Conservation (phyloP, 2,329 filamentous ascomycete species). For the Helotiales sp. region DNA sequence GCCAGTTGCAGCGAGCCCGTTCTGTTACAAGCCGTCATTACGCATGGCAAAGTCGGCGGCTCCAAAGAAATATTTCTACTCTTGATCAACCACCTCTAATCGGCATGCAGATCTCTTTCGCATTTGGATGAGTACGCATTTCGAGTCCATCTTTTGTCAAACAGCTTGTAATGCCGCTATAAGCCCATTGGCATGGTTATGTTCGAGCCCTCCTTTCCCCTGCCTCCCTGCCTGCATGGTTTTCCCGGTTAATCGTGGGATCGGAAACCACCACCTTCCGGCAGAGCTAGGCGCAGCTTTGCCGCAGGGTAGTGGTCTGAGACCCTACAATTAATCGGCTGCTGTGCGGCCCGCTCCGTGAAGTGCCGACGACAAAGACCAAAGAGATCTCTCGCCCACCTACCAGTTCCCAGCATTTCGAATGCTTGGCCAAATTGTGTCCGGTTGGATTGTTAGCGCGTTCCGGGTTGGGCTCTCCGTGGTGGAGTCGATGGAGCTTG, state of each 20-base stretch:
- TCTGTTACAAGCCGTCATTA: constrained; percentile 44
- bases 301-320: too few species aligned
- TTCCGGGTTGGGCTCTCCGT: background rate
- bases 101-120: background rate
- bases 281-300: too few species aligned
- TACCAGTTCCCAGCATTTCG: background rate
- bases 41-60: constrained; percentile 38
- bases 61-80: background rate
- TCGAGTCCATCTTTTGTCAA: background rate
- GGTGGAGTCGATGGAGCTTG: background rate
- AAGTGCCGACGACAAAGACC: background rate
- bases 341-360: constrained; percentile 1
- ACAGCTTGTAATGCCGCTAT: background rate
- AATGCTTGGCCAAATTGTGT: background rate
- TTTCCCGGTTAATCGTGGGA: too few species aligned
- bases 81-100: background rate
- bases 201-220: too few species aligned
- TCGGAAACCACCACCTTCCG: too few species aligned
- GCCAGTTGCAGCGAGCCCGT: constrained; percentile 48
- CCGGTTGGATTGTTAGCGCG: background rate
- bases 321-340: too few species aligned
- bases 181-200: background rate
- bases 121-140: background rate
- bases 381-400: background rate
- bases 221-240: too few species aligned